Evolutionary conservation across 495 filamentous ascomycete genomes (phyloP).

Genomic region (Talaromyces ruber): DNA sequence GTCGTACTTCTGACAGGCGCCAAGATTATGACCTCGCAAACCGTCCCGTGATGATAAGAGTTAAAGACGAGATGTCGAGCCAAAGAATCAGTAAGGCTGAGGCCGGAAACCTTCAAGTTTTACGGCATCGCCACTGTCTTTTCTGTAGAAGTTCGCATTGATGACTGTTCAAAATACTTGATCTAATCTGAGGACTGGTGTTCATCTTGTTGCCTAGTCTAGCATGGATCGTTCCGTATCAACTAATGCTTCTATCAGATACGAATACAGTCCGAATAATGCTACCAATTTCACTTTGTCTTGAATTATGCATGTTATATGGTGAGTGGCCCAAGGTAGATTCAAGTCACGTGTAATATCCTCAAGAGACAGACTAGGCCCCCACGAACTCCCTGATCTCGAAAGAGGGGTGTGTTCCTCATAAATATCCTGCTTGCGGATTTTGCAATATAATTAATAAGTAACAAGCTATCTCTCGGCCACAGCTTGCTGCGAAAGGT

Average conservation of each 20-base stretch:
- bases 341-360: no score
- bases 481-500: no score
- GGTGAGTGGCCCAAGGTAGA: no score
- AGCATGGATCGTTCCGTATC: background rate
- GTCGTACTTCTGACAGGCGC: background rate
- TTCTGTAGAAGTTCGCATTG: conserved; percentile 12
- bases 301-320: no score
- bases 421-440: no score
- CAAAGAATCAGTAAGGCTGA: conserved; percentile 2
- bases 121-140: conserved; percentile 30
- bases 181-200: conserved; percentile 47
- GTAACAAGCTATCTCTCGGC: no score
- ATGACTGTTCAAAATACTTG: conserved; percentile 46
- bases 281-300: background rate
- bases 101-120: conserved; percentile 17
- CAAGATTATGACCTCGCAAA: background rate
- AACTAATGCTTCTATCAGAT: no score
- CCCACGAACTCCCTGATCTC: no score
- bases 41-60: conserved; percentile 5
- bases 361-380: no score
- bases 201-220: background rate
- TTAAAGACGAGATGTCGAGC: conserved; percentile 2
- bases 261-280: no score
- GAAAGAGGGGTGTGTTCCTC: no score
- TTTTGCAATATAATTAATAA: no score